Base-by-base conservation (phyloP, 805 yeast genomes). In the Teunomyces pallodes region DNA sequence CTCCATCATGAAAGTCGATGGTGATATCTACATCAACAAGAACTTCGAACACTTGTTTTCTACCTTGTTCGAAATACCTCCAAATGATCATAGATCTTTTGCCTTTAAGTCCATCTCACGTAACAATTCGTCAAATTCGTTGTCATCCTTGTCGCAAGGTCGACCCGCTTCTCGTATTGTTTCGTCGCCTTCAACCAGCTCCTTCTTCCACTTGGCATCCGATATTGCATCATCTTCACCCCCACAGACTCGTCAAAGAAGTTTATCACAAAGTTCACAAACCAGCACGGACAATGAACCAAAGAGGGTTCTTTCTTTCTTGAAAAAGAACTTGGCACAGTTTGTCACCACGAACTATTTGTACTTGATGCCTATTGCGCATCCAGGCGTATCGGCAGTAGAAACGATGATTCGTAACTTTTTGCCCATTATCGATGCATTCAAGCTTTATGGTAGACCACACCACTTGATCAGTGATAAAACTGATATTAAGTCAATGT, bases 371-470 rank as follows among this genome's bases (percentile, higher is more conserved):
- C 94, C 95, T 3, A 82, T 79, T 46, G 61, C 79, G 24, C 95
- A 87, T 64, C 83, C 84, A 3, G 87, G 88, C 36, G 92, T 87
- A 27, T 75, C 79, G 41, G 83, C 84, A 13, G 77, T 81, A 43
- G 94, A 87, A 60, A 87, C 87, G 12, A 82, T 86, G 81, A 79
- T 87, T 39, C 70, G 95, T 50, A 75, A 82, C 57, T 70, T 84
- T 51, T 74, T 87, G 29, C 92, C 90, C 42, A 72, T 86, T 14
- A 77, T 84, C 70, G 88, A 87, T 61, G 74, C 85, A 3, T 87
- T 86, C 66, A 79, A 76, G 58, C 63, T 87, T 42, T 87, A 87
- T 58, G 95, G 95, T 7, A 74, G 94, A 54, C 94, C 95, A 1
- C 70, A 75, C 46, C 82, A 86, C 50, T 76, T 89, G 55, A 83